Evolutionary conservation across 73 alveolate genomes (phyloP), one percentile per base, ranked within the genome.

Genomic region (Stentor coeruleus): DNA sequence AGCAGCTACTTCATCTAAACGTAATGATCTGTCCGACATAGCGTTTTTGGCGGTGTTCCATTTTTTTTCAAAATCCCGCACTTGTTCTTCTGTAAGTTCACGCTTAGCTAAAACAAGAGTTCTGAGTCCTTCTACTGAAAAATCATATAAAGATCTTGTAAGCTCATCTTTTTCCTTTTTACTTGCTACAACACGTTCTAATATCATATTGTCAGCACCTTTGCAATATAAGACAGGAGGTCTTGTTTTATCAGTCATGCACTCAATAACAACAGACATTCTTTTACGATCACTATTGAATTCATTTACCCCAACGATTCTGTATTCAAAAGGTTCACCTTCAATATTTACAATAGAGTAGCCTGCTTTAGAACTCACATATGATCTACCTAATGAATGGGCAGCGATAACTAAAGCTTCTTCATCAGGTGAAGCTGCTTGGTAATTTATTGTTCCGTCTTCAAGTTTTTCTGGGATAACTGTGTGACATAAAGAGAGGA

Each of bases 251-350:
- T 60, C 79, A 1, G 80, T 79, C 84, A 30, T n/a, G 37, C 74
- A 74, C 59, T 57, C 72, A 15, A 94, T 93, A n/a, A 96, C 92
- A 3, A 94, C 93, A 41, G 98, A 87, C 98, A 94, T 96, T 84
- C 98, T 88, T 82, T 93, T 96, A 59, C 99, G 91, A 26, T 93
- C 94, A 35, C 93, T 81, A 73, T 89, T 89, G 90, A 96, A 96
- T 74, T 93, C 97, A 59, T 90, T 89, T 28, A 93, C 88, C 74
- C 93, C 95, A 35, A 95, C 80, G 0, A 93, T 86, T 82, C 90
- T 77, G 84, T 82, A 95, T 76, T 82, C 37, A 72, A 81, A 82
- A 79, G 38, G 59, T 35, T 76, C 84, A 26, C 85, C 85, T 26
- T 77, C 66, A n/a, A 57, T 39, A 14, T 39, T 40, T 1, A 75